Conservation (phyloP, 331 rosid species). For the Quercus tomentella region DNA sequence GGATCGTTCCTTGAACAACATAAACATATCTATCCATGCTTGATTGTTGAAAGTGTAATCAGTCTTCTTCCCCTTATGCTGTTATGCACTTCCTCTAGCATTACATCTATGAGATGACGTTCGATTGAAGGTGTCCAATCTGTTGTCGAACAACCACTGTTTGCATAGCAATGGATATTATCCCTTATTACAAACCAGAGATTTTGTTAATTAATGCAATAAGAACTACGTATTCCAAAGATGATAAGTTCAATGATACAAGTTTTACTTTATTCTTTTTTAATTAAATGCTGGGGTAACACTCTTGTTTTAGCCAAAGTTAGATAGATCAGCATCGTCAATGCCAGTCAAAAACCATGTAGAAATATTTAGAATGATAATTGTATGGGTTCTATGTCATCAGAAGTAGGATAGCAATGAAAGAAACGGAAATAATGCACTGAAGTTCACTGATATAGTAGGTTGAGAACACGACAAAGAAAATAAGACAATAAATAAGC, state of each 20-base stretch:
- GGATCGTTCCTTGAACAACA: too few relatives aligned
- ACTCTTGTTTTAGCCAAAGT: neutral
- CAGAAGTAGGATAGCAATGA: neutral
- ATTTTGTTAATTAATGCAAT: neutral
- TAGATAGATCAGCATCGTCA: neutral
- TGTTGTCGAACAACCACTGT: conserved; percentile 22
- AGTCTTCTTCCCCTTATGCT: neutral
- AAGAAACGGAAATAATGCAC: neutral
- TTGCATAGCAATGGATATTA: conserved; percentile 24
- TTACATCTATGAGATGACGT: too few relatives aligned
- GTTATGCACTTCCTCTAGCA: too few relatives aligned
- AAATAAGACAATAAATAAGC: neutral
- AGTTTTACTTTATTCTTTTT: neutral
- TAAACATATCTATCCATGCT: too few relatives aligned
- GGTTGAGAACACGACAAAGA: neutral
- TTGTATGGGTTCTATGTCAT: neutral
- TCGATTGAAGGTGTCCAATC: conserved; percentile 40
- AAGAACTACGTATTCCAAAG: neutral
- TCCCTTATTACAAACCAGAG: conserved; percentile 24
- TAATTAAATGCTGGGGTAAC: neutral
- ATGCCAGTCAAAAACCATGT: neutral
- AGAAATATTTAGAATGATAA: neutral
- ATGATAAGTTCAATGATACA: neutral
- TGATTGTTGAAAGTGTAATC: too few relatives aligned
- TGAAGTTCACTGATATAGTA: neutral